Evolutionary conservation across 2,329 filamentous ascomycete species (phyloP), one percentile per base, ranked within the genome.

Genomic region (Diplocarpon rosae): DNA sequence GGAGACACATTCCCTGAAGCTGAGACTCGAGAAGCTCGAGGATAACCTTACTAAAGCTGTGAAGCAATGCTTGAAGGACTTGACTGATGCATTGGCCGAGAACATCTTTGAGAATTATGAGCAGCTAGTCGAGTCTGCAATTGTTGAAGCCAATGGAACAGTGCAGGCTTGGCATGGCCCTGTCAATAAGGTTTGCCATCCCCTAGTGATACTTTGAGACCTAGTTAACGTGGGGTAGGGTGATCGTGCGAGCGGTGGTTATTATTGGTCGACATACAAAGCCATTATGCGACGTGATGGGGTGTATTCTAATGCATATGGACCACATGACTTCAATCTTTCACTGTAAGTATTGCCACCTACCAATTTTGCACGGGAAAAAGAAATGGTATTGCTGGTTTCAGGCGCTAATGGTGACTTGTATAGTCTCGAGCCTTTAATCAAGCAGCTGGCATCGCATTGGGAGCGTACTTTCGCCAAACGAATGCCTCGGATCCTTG

Each of bases 261-360:
- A 74, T 11, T 52, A 57, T 29, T 79, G 64, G 62, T 20, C 60
- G 2, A 78, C 76, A 0, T 80, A 79, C 52, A 74, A 70, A 57
- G 77, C 76, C 9, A 66, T 72, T 2, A 71, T 71, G 40, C 63
- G 71, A 33, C 66, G 74, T 36, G 53, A 68, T 43, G 76, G 72
- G 5, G 64, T 66, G 2, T 76, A 62, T 52, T 53, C 59, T 2
- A 67, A 66, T 40, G 32, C 46, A 5, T 55, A 59, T 28, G 67
- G 68, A 20, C 46, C 52, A 7, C 63, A 63, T 40, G 63, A 69
- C 47, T 67, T 68, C 55, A 68, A 68, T 46, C 50, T 52, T 1
- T 60, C 69, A 47, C 55, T 59, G 46, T 53, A 42, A 48, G 39
- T n/a, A n/a, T n/a, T n/a, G n/a, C n/a, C n/a, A n/a, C n/a, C n/a